These are phyloP conservation scores for Eremomyces bilateralis DNA, from an alignment of 495 filamentous ascomycete species.

Conservation along the genomic window DNA sequence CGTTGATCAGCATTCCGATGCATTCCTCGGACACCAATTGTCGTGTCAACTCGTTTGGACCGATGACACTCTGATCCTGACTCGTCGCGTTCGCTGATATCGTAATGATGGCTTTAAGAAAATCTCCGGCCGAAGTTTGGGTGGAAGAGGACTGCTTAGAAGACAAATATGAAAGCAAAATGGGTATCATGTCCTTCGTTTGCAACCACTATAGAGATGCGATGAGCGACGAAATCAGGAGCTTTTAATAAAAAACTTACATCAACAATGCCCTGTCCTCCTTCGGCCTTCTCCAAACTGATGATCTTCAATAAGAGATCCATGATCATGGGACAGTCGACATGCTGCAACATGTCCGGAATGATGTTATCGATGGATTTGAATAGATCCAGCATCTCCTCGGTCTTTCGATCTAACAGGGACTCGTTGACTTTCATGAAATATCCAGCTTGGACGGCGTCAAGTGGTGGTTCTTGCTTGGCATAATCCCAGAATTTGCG, in stretches of 20 bases:
- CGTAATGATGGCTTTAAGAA: slow-evolving; percentile 95
- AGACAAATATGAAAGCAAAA: slow-evolving; percentile 67
- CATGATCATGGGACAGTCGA: slow-evolving; percentile 98
- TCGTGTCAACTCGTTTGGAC: slow-evolving; percentile 86
- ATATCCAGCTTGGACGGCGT: slow-evolving; percentile 83
- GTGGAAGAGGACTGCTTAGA: slow-evolving; percentile 63
- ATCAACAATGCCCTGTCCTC: slow-evolving; percentile 83
- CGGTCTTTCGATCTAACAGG: slow-evolving; percentile 88
- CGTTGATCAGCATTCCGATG: slow-evolving; percentile 55
- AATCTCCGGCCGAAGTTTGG: slow-evolving; percentile 93
- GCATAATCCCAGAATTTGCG: slow-evolving; percentile 82
- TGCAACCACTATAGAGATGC: slow-evolving; percentile 59
- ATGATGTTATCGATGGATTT: slow-evolving; percentile 65
- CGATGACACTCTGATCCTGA: slow-evolving; percentile 93
- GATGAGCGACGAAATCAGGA: background rate
- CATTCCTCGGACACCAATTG: slow-evolving; percentile 84
- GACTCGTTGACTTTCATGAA: slow-evolving; percentile 98
- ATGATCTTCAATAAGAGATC: slow-evolving; percentile 94
- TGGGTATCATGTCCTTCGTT: slow-evolving; percentile 72
- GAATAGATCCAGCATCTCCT: slow-evolving; percentile 80
- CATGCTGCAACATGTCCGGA: slow-evolving; percentile 69
- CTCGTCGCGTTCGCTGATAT: slow-evolving; percentile 96
- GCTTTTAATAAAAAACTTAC: slow-evolving; percentile 27
- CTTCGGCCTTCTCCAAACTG: slow-evolving; percentile 81
- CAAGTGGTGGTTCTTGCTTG: slow-evolving; percentile 55